phyloP scores from a whole-genome alignment of 495 filamentous ascomycete genomes.

The Xylaria grammica region DNA sequence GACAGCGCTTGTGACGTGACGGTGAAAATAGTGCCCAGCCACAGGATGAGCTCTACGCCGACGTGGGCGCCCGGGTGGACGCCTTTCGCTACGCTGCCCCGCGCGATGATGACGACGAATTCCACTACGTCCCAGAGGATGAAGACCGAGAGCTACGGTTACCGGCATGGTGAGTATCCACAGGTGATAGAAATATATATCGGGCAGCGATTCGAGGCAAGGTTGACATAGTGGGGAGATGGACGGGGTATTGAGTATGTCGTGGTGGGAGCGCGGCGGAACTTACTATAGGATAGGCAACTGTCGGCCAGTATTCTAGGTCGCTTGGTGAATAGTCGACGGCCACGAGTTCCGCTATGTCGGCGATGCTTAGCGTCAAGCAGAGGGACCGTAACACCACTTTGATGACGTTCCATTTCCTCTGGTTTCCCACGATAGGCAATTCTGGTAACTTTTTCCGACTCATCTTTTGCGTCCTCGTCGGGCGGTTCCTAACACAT shows the following conservation, averaged over 20 bases:
- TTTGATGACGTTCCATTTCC: slow-evolving; percentile 19
- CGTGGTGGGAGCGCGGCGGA: not conserved
- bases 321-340: not conserved
- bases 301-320: not conserved
- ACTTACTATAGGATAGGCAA: slow-evolving; percentile 17
- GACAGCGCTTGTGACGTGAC: not conserved
- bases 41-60: slow-evolving; percentile 19
- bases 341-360: slow-evolving; percentile 1
- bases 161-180: not conserved
- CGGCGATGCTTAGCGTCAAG: slow-evolving; percentile 5
- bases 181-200: not conserved
- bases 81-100: not conserved
- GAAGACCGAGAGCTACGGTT: not conserved
- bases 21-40: not conserved
- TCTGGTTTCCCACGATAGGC: slow-evolving; percentile 8
- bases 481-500: slow-evolving; percentile 9
- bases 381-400: slow-evolving; percentile 15
- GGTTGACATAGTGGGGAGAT: not conserved
- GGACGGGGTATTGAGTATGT: not conserved
- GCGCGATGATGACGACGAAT: slow-evolving; percentile 8
- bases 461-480: not conserved
- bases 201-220: not conserved
- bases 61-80: slow-evolving; percentile 19
- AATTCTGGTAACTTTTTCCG: slow-evolving; percentile 8
- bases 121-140: slow-evolving; percentile 20